Evolutionary conservation across 2,329 filamentous ascomycete genomes (phyloP), one percentile per base, ranked within the genome.

Genomic region (Colletotrichum sp.): DNA sequence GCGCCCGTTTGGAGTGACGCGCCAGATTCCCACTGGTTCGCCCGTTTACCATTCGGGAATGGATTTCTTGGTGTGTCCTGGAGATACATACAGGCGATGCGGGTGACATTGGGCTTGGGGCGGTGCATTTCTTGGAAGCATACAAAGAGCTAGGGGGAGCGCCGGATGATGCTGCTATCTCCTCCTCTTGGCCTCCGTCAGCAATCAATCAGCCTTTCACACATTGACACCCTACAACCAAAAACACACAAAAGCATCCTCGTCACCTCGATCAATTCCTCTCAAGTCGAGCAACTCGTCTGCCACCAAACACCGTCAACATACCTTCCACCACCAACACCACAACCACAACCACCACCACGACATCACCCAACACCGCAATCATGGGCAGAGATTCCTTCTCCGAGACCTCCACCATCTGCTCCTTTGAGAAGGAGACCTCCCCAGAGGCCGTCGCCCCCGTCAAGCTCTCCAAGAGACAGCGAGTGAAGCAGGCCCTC

Each of bases 391-490:
- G 61, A 43, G 33, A 33, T 18, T 71, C 71, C 33, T 71, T 66
- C 34, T 73, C 68, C 68, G 68, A 73, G 47, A 63, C 71, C 33
- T 73, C 71, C 11, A 73, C 71, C 57, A 29, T 73, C 62, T 73
- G 57, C 71, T 73, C 71, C 34, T 66, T 71, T 24, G 71, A 58
- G 24, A 73, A 73, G 43, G 62, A 71, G 21, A 36, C 57, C 33
- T 54, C 69, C 3, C 38, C 59, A 8, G 70, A 70, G 16, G n/a
- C 33, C 36, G 31, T 33, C 21, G 59, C 9, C 18, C 34, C 34
- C 61, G 24, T 18, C 38, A 69, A 66, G 54, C 72, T 63, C 64
- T 74, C 72, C 24, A 29, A 69, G 36, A 63, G 65, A 15, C 70
- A 72, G 21, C 29, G 72, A 12, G 69, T 74, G 58, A 74, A 69